Percentiles rank a stretch among this genome's conserved stretches.
Evolutionary conservation across 2,329 filamentous ascomycete genomes (phyloP).

Genomic region (Aspergillus sojae): DNA sequence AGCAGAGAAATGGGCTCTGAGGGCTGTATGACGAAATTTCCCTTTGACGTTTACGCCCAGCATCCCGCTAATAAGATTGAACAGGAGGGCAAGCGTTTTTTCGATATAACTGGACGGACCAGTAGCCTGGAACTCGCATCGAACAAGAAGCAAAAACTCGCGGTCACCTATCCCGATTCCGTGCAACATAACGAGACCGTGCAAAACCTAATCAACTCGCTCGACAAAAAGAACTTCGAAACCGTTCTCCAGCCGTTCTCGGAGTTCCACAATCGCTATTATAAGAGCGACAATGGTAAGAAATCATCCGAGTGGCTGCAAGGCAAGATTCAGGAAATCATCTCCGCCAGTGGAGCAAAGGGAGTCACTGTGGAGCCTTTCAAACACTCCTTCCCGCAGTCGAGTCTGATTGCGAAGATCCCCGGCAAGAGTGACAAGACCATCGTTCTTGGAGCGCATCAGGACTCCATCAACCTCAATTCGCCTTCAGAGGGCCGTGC

Average conservation of each 20-base stretch:
- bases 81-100: conserved; percentile 6
- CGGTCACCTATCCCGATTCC: neutral
- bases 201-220: neutral
- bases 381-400: conserved; percentile 1
- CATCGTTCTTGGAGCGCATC: conserved; percentile 4
- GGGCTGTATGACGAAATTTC: neutral
- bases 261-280: conserved; percentile 7
- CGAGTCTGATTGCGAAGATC: conserved; percentile 2
- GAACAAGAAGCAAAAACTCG: neutral
- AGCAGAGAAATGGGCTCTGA: conserved; percentile 8
- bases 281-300: conserved; percentile 2
- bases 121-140: neutral
- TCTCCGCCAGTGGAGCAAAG: neutral
- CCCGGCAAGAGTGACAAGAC: conserved; percentile 5
- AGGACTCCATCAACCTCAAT: neutral
- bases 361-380: conserved; percentile 5
- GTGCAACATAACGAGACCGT: conserved; percentile 5
- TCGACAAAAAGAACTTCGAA: conserved; percentile 6
- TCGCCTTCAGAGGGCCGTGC: neutral
- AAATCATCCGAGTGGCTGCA: conserved; percentile 8
- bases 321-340: neutral
- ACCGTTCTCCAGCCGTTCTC: conserved; percentile 3
- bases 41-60: neutral
- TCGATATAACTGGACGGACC: conserved; percentile 1
- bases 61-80: neutral